A percentile compares a stretch with the other conserved stretches of the same genome.
phyloP scores from a whole-genome alignment of 2,329 filamentous ascomycete species.

The Xylariaceae sp. region DNA sequence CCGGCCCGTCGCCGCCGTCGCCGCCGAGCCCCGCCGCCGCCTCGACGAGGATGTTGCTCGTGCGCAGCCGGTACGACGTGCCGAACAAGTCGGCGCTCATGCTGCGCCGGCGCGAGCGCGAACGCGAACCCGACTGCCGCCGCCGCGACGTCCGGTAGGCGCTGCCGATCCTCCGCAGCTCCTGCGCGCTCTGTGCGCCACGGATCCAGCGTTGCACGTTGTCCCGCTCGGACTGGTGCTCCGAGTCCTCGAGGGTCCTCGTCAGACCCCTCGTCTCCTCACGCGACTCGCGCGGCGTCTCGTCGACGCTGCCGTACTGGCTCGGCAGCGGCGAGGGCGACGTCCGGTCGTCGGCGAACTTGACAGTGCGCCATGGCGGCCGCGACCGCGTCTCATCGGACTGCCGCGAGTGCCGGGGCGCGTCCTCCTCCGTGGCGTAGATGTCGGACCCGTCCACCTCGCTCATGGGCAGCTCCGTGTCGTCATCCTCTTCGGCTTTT shows the following conservation, averaged over 20 bases:
- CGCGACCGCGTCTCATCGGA: too few relatives aligned
- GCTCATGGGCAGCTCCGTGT: background rate
- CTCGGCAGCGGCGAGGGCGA: background rate
- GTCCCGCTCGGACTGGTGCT: slow-evolving; percentile 1
- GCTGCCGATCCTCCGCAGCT: too few relatives aligned
- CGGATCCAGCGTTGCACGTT: slow-evolving; percentile 7
- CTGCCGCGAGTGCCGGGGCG: too few relatives aligned
- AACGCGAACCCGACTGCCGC: too few relatives aligned
- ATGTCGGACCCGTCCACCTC: background rate
- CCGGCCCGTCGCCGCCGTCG: slow-evolving; percentile 26
- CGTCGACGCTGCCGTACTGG: slow-evolving; percentile 1
- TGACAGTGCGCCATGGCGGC: slow-evolving; percentile 2
- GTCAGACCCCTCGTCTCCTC: too few relatives aligned
- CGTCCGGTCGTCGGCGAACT: slow-evolving; percentile 5
- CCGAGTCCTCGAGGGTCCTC: too few relatives aligned
- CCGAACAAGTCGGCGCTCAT: slow-evolving; percentile 5
- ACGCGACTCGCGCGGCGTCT: background rate
- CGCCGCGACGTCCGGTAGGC: too few relatives aligned
- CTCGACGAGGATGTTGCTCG: slow-evolving; percentile 5
- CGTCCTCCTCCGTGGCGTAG: background rate
- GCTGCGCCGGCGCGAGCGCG: too few relatives aligned
- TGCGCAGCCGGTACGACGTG: slow-evolving; percentile 3
- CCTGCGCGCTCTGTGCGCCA: background rate
- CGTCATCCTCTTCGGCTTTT: slow-evolving; percentile 1
- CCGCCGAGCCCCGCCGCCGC: slow-evolving; percentile 5